Evolutionary conservation across 352 stramenopile species (phyloP).

Genomic region (Pelagophyceae sp.): DNA sequence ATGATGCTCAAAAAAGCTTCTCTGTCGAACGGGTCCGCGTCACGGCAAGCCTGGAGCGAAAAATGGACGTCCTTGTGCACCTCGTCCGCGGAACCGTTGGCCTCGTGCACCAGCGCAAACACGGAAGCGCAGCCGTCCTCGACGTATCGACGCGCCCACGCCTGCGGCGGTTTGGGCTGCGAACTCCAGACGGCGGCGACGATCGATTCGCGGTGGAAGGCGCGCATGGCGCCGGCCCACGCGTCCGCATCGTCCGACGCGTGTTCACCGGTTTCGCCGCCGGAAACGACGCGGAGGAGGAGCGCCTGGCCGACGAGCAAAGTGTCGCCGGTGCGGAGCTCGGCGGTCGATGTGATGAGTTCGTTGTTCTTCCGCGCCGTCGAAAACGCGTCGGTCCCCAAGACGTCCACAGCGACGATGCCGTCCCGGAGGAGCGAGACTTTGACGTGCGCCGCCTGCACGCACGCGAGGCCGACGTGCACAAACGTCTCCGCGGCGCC

Average conservation of each 20-base stretch:
- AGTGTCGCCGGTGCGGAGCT: not conserved
- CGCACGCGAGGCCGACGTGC: not conserved
- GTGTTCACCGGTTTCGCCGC: too few species aligned
- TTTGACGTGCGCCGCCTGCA: not conserved
- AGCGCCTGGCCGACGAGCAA: not conserved
- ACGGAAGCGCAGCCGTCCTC: not conserved
- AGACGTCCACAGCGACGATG: not conserved
- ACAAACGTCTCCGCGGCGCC: not conserved
- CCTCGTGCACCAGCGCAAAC: not conserved
- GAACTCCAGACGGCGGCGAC: not conserved
- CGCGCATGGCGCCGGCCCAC: not conserved
- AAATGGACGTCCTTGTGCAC: not conserved
- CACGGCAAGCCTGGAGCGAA: not conserved
- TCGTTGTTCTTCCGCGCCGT: not conserved
- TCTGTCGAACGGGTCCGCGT: not conserved
- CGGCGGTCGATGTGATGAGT: not conserved
- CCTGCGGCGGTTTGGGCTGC: too few species aligned
- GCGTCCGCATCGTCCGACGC: too few species aligned
- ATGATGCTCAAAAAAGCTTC: not conserved
- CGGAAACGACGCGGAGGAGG: not conserved
- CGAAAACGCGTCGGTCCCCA: not conserved
- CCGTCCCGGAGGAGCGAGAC: not conserved
- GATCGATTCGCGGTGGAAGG: not conserved
- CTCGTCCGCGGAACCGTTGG: not conserved
- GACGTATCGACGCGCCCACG: not conserved